A percentile compares a stretch with the other conserved stretches of the same genome.
These are phyloP conservation scores for Podaxis sp. DNA, from an alignment of 768 basidiomycete genomes.

Conservation along the genomic window DNA sequence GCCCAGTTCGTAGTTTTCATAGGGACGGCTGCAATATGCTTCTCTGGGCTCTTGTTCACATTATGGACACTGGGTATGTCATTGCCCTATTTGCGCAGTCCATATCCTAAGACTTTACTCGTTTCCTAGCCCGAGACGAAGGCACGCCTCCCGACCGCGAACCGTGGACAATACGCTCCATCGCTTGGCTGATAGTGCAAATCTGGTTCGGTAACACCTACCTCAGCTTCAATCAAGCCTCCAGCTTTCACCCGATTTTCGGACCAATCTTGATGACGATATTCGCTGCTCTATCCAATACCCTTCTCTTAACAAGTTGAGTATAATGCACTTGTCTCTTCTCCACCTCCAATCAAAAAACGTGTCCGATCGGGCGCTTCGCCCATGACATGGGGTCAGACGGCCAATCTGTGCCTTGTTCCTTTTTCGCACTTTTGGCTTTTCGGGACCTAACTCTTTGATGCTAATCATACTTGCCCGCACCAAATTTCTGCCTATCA, in stretches of 20 bases:
- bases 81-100: not conserved
- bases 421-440: not conserved
- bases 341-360: not conserved
- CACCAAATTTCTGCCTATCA: slow-evolving; percentile 17
- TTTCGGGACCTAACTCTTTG: not conserved
- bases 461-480: not conserved
- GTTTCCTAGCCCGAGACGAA: slow-evolving; percentile 26
- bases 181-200: slow-evolving; percentile 83
- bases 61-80: slow-evolving; percentile 44
- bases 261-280: slow-evolving; percentile 78
- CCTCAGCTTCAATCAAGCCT: slow-evolving; percentile 53
- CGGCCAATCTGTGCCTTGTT: not conserved
- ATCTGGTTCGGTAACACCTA: slow-evolving; percentile 86
- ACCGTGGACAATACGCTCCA: slow-evolving; percentile 43
- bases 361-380: not conserved
- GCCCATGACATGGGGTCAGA: not conserved
- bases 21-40: slow-evolving; percentile 71
- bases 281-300: slow-evolving; percentile 79
- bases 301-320: slow-evolving; percentile 74
- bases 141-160: slow-evolving; percentile 21
- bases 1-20: slow-evolving; percentile 79
- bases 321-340: not conserved
- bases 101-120: slow-evolving; percentile 2
- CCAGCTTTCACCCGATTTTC: slow-evolving; percentile 65
- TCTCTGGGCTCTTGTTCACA: slow-evolving; percentile 68